Evolutionary conservation across 495 filamentous ascomycete genomes (phyloP), one percentile per base, ranked within the genome.

Genomic region (Penicillium maclennaniae): DNA sequence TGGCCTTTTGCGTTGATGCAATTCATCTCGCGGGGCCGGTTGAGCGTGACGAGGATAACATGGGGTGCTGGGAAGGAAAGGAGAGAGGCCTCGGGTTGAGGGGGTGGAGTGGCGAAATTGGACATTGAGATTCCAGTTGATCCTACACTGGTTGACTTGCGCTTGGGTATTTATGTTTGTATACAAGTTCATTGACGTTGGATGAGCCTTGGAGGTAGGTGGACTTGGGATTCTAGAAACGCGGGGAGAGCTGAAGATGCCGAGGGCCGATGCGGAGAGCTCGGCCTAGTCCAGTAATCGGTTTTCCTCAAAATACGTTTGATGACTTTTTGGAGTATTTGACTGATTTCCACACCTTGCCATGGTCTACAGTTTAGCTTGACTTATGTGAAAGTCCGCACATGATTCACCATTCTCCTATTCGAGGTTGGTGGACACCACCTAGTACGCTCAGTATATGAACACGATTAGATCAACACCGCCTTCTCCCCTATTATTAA

Each of bases 1-100:
- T 84, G 73, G 36, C 76, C 78, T 20, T 69, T 66, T n/a, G 59
- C 53, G 57, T 78, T 56, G 77, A 81, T 71, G 70, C 75, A 61
- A 71, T 81, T 69, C 67, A 82, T 69, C 49, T 69, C 62, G 25
- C 64, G 58, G 14, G 76, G 76, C 15, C 78, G 69, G 53, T 70
- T 69, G 43, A 80, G 74, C 0, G 76, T 80, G 28, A 78, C 69
- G 27, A 78, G 68, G 58, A 79, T 66, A 66, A 75, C 63, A 54
- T 73, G 69, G n/a, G 75, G 72, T 51, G 68, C 59, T 49, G 77
- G 78, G 63, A 71, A 77, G 51, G 69, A 59, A 58, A 79, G 69
- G 38, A 56, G 51, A 43, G 63, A 65, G 61, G 69, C 57, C 60
- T 70, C 54, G 7, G 72, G 63, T 40, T 60, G 51, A 44, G 75